Conservation (phyloP, 2,329 filamentous ascomycete species). For the Xylariaceae sp. region DNA sequence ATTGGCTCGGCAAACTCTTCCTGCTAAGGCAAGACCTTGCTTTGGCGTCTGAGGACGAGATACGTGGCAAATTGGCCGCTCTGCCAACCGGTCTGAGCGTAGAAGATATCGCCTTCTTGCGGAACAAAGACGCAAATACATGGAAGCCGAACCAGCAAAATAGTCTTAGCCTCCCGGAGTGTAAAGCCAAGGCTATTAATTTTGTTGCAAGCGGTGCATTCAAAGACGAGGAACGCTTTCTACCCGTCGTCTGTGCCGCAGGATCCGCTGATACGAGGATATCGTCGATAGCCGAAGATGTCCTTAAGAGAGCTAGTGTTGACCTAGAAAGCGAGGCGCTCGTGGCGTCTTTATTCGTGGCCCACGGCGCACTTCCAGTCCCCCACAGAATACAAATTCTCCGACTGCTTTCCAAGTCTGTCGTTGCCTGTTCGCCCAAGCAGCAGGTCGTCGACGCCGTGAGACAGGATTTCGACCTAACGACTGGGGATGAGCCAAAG, state of each 20-base stretch:
- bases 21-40: conserved; percentile 52
- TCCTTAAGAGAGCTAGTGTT: conserved; percentile 73
- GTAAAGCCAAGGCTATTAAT: conserved; percentile 62
- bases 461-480: conserved; percentile 54
- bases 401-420: conserved; percentile 69
- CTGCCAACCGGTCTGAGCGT: conserved; percentile 53
- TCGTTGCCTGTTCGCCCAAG: conserved; percentile 63
- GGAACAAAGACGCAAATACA: conserved; percentile 60
- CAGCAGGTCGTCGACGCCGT: conserved; percentile 65
- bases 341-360: conserved; percentile 61
- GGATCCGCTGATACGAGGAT: conserved; percentile 77
- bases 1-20: conserved; percentile 72
- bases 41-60: conserved; percentile 23
- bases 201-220: conserved; percentile 85
- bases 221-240: conserved; percentile 72
- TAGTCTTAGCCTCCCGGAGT: conserved; percentile 62
- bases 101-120: conserved; percentile 65
- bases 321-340: conserved; percentile 64
- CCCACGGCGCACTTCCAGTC: conserved; percentile 69
- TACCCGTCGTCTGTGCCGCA: conserved; percentile 78
- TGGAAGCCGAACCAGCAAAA: conserved; percentile 58
- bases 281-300: conserved; percentile 78
- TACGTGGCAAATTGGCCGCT: conserved; percentile 24
- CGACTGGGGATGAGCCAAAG: conserved; percentile 27
- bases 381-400: conserved; percentile 75